Conservation (phyloP, 192 early-diverging fungal genomes). For the Thamnidium elegans region DNA sequence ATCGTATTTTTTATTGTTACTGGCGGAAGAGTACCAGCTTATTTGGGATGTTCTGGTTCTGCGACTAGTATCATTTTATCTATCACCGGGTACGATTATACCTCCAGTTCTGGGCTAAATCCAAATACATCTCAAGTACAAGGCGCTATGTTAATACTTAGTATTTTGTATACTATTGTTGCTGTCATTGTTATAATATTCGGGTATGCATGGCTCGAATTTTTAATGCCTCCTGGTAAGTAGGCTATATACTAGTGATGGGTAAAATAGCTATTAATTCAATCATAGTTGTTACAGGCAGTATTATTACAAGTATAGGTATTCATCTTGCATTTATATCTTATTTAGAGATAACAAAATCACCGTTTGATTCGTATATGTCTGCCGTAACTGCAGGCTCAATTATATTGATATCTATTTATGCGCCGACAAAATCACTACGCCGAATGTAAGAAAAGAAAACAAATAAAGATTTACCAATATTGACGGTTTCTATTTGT, state of each 20-base stretch:
- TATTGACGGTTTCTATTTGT: too few relatives aligned
- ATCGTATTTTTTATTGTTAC: conserved; percentile 50
- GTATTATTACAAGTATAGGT: conserved; percentile 51
- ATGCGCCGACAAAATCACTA: conserved; percentile 36
- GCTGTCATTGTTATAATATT: conserved; percentile 37
- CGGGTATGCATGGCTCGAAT: conserved; percentile 45
- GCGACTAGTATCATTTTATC: conserved; percentile 42
- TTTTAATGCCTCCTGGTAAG: conserved; percentile 49
- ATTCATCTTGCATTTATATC: conserved; percentile 43
- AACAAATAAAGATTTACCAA: too few relatives aligned
- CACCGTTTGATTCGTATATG: conserved; percentile 43
- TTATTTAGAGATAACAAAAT: conserved; percentile 33
- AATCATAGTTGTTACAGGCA: conserved; percentile 46
- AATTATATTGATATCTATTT: conserved; percentile 36
- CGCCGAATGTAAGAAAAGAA: conserved; percentile 32
- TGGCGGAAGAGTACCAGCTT: conserved; percentile 52
- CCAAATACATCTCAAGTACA: conserved; percentile 40
- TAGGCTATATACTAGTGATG: neutral
- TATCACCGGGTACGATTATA: conserved; percentile 40
- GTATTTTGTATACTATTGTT: conserved; percentile 39
- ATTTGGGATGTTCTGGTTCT: conserved; percentile 53
- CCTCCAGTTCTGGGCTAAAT: conserved; percentile 27
- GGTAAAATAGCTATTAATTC: neutral
- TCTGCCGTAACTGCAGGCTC: conserved; percentile 40
- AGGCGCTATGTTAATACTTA: conserved; percentile 47